phyloP scores from a whole-genome alignment of 2,329 filamentous ascomycete genomes.

The Cytospora paraplurivora region DNA sequence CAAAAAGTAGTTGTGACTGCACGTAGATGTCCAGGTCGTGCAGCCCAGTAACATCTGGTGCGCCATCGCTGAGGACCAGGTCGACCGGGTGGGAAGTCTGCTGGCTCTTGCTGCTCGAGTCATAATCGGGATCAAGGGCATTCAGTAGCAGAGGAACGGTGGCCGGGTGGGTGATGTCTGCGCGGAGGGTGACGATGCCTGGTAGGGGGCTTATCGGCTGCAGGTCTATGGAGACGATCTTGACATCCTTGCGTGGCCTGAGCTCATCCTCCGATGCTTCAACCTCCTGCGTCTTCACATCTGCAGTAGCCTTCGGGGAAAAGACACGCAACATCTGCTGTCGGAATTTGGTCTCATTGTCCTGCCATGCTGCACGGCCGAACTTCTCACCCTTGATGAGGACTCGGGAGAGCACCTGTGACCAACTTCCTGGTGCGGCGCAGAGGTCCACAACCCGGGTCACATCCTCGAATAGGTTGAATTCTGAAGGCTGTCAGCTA shows the following conservation, averaged over 20 bases:
- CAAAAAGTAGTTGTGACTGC: slow-evolving; percentile 91
- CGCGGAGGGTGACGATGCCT: slow-evolving; percentile 87
- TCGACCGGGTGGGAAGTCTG: slow-evolving; percentile 79
- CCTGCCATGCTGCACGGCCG: slow-evolving; percentile 82
- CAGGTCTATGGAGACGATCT: slow-evolving; percentile 93
- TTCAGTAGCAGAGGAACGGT: slow-evolving; percentile 87
- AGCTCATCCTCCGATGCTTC: slow-evolving; percentile 36
- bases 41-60: slow-evolving; percentile 92
- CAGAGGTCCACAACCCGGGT: slow-evolving; percentile 94
- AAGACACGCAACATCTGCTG: slow-evolving; percentile 61
- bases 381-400: slow-evolving; percentile 93
- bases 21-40: slow-evolving; percentile 99
- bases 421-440: slow-evolving; percentile 95
- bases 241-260: slow-evolving; percentile 68
- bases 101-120: slow-evolving; percentile 47
- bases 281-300: slow-evolving; percentile 28
- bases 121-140: slow-evolving; percentile 75
- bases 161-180: slow-evolving; percentile 95
- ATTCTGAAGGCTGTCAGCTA: slow-evolving; percentile 60
- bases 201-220: slow-evolving; percentile 94
- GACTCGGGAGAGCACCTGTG: slow-evolving; percentile 90
- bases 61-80: slow-evolving; percentile 91
- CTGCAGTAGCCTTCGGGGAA: slow-evolving; percentile 33
- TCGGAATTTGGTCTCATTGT: slow-evolving; percentile 70
- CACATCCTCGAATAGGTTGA: slow-evolving; percentile 88